Evolutionary conservation across 2,329 filamentous ascomycete species (phyloP).

Genomic region (Canariomyces notabilis): DNA sequence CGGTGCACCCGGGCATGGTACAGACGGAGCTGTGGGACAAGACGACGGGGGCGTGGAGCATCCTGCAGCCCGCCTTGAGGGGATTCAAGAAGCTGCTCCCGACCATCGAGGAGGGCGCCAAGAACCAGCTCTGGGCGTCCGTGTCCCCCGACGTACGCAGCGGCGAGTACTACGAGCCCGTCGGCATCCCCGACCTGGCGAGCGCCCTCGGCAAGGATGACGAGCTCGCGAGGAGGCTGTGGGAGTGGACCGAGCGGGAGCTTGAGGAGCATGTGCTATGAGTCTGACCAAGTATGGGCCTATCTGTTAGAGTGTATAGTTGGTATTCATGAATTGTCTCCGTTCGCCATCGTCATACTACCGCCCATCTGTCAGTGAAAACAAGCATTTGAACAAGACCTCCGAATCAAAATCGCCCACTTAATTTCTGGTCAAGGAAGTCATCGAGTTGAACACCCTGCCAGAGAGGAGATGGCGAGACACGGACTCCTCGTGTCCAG

Average conservation of each 20-base stretch:
- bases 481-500: too few species aligned
- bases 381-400: too few species aligned
- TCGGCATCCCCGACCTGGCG: slow-evolving; percentile 25
- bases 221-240: slow-evolving; percentile 25
- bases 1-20: slow-evolving; percentile 29
- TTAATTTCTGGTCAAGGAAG: too few species aligned
- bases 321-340: too few species aligned
- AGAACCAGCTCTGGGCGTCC: slow-evolving; percentile 41
- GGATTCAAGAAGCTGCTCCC: neutral
- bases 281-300: too few species aligned
- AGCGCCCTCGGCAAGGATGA: slow-evolving; percentile 22
- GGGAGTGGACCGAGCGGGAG: slow-evolving; percentile 32
- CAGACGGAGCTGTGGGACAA: slow-evolving; percentile 22
- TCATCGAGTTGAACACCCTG: too few species aligned
- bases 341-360: too few species aligned
- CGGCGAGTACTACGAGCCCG: slow-evolving; percentile 33
- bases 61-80: neutral
- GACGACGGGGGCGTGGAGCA: neutral
- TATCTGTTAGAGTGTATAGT: too few species aligned
- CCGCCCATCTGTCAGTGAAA: too few species aligned
- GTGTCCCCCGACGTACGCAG: slow-evolving; percentile 24
- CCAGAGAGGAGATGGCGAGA: too few species aligned
- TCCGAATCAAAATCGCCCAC: too few species aligned
- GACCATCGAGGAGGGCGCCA: slow-evolving; percentile 29
- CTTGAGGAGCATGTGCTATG: slow-evolving; percentile 24